Conservation (phyloP, 192 early-diverging fungal genomes). For the Rhizoclosmatium sp. region DNA sequence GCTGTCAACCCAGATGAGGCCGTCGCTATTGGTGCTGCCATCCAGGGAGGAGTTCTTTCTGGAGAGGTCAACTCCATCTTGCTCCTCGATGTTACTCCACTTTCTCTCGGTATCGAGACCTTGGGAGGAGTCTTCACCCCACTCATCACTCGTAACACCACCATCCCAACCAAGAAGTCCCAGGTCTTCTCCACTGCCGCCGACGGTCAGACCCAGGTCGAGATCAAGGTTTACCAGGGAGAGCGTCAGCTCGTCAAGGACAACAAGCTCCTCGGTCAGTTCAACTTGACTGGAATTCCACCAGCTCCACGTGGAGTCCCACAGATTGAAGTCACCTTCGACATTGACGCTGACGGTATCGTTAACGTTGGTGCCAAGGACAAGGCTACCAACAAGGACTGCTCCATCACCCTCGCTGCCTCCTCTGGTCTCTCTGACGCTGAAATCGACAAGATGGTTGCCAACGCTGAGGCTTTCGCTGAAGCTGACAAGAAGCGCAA, state of each 20-base stretch:
- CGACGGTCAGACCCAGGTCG: constrained; percentile 97
- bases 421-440: constrained; percentile 90
- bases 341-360: constrained; percentile 99
- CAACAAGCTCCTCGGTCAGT: constrained; percentile 98
- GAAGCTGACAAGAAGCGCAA: constrained; percentile 92
- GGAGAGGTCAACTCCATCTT: constrained; percentile 96
- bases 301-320: constrained; percentile 97
- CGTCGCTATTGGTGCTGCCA: constrained; percentile 96
- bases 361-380: constrained; percentile 97
- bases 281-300: constrained; percentile 93
- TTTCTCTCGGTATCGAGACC: constrained; percentile 98
- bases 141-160: constrained; percentile 97
- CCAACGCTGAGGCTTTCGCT: constrained; percentile 87
- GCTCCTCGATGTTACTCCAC: constrained; percentile 95
- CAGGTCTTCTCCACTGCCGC: constrained; percentile 99
- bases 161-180: constrained; percentile 99
- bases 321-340: constrained; percentile 98
- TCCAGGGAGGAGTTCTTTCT: constrained; percentile 97
- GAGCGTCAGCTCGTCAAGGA: constrained; percentile 96
- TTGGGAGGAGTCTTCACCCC: constrained; percentile 98
- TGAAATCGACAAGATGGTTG: constrained; percentile 98
- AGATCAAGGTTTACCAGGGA: constrained; percentile 98
- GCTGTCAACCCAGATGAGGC: constrained; percentile 98
- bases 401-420: constrained; percentile 88
- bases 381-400: constrained; percentile 93